phyloP scores from a whole-genome alignment of 768 basidiomycete species.

The Phanerochaete carnosa region DNA sequence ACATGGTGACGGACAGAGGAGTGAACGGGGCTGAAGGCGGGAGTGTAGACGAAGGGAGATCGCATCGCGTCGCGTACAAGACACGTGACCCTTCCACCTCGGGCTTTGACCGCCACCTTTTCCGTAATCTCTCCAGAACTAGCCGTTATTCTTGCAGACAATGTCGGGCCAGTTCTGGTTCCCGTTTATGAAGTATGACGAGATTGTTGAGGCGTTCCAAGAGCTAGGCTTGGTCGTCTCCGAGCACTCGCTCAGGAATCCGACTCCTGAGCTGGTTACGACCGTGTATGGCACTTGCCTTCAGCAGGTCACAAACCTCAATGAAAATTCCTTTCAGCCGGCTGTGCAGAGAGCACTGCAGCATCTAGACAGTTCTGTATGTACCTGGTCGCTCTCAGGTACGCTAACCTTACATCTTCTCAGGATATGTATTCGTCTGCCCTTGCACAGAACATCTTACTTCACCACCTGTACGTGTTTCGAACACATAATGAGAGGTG shows the following conservation, averaged over 20 bases:
- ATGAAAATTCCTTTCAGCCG: constrained; percentile 53
- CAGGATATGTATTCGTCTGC: constrained; percentile 68
- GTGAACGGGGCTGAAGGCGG: not conserved
- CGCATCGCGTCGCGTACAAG: constrained; percentile 4
- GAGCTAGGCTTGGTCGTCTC: constrained; percentile 69
- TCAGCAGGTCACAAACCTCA: constrained; percentile 65
- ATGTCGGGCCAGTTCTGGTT: constrained; percentile 47
- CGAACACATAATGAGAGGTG: too few relatives aligned
- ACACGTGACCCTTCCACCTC: constrained; percentile 2
- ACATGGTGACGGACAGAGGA: not conserved
- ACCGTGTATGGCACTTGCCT: constrained; percentile 69
- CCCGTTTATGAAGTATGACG: constrained; percentile 60
- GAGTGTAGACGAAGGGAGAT: not conserved
- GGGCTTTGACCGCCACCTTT: not conserved
- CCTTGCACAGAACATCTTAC: constrained; percentile 58
- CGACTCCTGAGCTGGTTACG: constrained; percentile 69
- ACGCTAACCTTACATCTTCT: not conserved
- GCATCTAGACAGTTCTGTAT: constrained; percentile 51
- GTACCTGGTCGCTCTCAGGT: constrained; percentile 2
- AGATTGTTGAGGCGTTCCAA: constrained; percentile 61
- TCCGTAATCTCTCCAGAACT: not conserved
- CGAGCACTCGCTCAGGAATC: constrained; percentile 63
- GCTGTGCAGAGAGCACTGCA: constrained; percentile 55
- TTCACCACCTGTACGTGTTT: constrained; percentile 61
- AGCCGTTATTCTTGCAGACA: not conserved